phyloP scores from a whole-genome alignment of 2,329 filamentous ascomycete genomes.

The Colletotrichum sp. region DNA sequence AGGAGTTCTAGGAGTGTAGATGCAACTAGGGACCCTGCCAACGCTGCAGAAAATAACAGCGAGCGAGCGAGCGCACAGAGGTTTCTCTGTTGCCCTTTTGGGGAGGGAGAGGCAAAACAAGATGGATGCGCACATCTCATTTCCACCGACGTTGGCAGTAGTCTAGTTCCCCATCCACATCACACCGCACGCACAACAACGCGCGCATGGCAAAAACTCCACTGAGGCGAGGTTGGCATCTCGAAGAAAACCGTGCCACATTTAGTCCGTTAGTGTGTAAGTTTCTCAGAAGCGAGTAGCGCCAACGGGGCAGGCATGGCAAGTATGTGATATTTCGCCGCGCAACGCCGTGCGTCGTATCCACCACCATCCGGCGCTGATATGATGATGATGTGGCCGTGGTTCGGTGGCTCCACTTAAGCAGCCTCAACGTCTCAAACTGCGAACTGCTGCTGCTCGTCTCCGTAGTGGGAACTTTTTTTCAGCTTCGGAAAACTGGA shows the following conservation, averaged over 20 bases:
- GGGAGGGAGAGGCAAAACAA: not conserved
- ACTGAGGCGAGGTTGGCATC: constrained; percentile 1
- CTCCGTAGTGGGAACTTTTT: not conserved
- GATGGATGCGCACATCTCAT: not conserved
- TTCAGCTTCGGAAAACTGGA: not conserved
- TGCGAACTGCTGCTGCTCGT: not conserved
- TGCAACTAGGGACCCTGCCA: not conserved
- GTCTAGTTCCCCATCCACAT: not conserved
- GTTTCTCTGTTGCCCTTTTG: not conserved
- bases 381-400: not conserved
- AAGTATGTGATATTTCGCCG: not conserved
- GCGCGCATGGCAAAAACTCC: not conserved
- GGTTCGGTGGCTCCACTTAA: not conserved
- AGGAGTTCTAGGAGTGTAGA: not conserved
- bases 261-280: not conserved
- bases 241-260: not conserved
- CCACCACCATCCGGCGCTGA: not conserved
- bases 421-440: not conserved
- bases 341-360: not conserved
- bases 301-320: not conserved
- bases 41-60: not conserved
- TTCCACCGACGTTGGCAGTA: constrained; percentile 1
- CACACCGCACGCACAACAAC: not conserved
- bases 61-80: not conserved
- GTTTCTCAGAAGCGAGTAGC: not conserved